Conservation (phyloP, 108 stramenopile genomes). For the Mediolabrus comicus region DNA sequence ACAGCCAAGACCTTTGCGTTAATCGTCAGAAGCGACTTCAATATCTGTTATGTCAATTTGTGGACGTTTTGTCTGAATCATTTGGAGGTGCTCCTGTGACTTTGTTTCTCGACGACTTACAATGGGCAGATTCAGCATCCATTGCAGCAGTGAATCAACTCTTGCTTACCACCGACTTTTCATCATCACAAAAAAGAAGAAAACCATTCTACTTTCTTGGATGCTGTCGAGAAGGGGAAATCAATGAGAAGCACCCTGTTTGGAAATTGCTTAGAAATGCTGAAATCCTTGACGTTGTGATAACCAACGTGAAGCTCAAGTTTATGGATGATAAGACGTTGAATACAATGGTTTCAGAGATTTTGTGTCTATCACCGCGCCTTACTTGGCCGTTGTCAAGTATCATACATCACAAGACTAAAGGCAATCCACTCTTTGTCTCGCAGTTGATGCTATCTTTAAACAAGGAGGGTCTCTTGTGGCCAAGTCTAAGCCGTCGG, state of each 20-base stretch:
- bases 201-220: conserved; percentile 7
- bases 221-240: conserved; percentile 10
- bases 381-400: no score
- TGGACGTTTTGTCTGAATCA: conserved; percentile 11
- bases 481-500: neutral
- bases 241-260: no score
- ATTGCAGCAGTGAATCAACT: conserved; percentile 6
- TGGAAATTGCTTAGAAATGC: neutral
- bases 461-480: neutral
- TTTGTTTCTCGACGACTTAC: no score
- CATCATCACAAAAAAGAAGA: no score
- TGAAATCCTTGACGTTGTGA: neutral
- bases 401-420: no score
- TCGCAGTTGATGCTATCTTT: neutral
- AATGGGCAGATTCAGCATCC: conserved; percentile 20
- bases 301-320: neutral
- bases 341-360: no score
- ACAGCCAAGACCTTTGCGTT: neutral
- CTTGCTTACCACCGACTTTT: neutral
- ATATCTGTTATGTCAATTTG: conserved; percentile 17
- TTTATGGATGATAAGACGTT: conserved; percentile 1
- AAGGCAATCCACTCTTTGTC: no score
- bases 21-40: conserved; percentile 13
- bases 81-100: conserved; percentile 8
- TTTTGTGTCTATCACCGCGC: no score